Base-by-base conservation (phyloP, 2,329 filamentous ascomycete genomes). In the Furcasterigmium sp. region DNA sequence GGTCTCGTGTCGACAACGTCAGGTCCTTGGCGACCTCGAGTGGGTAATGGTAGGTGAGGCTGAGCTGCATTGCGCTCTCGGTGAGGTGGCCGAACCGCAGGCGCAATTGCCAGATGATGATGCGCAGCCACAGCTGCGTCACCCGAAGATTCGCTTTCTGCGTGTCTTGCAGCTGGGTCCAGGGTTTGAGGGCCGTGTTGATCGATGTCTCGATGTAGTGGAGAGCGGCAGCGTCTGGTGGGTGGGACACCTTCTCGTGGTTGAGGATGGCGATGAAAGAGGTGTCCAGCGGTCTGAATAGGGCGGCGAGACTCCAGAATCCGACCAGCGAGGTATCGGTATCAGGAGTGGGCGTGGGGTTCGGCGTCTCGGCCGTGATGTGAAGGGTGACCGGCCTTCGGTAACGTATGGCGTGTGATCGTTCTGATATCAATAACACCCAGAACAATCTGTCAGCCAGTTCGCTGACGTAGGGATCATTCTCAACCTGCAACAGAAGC, bases 61-160 rank as follows among this genome's bases (percentile, higher is more conserved):
- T 67, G 10, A 53, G 54, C 21, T 58, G 58, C 9, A 53, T 39
- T 0, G 57, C 55, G 9, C 54, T 52, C 23, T 64, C 60, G 2
- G 62, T 59, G 5, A 72, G 57, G 39, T 68, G 61, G 0, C 69
- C 69, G 1, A 72, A 54, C 2, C 64, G 66, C 5, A 72, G 49
- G 1, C 69, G 63, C 2, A 72, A 43, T 47, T 72, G 65, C 69
- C 69, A 72, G 3, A 72, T 57, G 4, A 71, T 64, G 47, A 70
- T 60, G 3, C 66, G 59, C 11, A 72, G 52, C 69, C 69, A 72
- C 1, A 70, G 61, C 44, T 72, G 67, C 0, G 69, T 72, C 14
- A 72, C 61, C 3, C 62, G 49, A 14, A 72, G 43, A 42, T 72
- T 72, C 6, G 69, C 65, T 29, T 69, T 65, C 50, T 72, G 69